Percentiles rank a stretch among this genome's conserved stretches.
phyloP scores from a whole-genome alignment of 345 rosid genomes.

The Geranium rotundifolium region DNA sequence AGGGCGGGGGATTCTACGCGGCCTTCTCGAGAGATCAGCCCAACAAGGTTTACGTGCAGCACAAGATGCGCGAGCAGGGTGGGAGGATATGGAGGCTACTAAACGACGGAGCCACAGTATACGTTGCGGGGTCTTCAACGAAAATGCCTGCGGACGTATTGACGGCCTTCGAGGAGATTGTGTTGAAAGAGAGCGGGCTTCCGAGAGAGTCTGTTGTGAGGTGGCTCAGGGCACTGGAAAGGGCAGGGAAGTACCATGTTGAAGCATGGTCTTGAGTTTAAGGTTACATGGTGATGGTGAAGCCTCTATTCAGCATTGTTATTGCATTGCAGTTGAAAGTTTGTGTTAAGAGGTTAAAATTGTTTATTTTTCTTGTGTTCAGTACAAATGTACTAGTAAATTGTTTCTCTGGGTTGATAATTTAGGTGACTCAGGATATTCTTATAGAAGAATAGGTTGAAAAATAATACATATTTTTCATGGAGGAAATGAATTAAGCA shows the following conservation, averaged over 20 bases:
- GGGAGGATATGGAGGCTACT: conserved; percentile 52
- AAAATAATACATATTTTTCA: too few species aligned
- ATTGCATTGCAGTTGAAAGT: too few species aligned
- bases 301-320: too few species aligned
- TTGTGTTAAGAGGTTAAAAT: too few species aligned
- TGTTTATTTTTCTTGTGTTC: too few species aligned
- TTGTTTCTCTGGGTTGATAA: too few species aligned
- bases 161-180: conserved; percentile 62
- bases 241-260: conserved; percentile 69
- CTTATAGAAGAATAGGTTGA: too few species aligned
- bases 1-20: conserved; percentile 70
- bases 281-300: too few species aligned
- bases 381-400: too few species aligned
- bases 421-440: too few species aligned
- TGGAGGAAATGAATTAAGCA: too few species aligned
- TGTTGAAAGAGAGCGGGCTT: conserved; percentile 49
- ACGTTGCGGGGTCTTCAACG: conserved; percentile 82
- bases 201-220: conserved; percentile 42
- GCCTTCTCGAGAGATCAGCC: conserved; percentile 94
- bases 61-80: conserved; percentile 59
- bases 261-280: conserved; percentile 80
- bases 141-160: conserved; percentile 84
- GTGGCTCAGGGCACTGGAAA: conserved; percentile 64
- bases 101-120: conserved; percentile 51
- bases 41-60: conserved; percentile 83